A percentile compares a stretch with the other conserved stretches of the same genome.
Evolutionary conservation across 306 rosid genomes (phyloP).

Genomic region (Quercus variabilis): DNA sequence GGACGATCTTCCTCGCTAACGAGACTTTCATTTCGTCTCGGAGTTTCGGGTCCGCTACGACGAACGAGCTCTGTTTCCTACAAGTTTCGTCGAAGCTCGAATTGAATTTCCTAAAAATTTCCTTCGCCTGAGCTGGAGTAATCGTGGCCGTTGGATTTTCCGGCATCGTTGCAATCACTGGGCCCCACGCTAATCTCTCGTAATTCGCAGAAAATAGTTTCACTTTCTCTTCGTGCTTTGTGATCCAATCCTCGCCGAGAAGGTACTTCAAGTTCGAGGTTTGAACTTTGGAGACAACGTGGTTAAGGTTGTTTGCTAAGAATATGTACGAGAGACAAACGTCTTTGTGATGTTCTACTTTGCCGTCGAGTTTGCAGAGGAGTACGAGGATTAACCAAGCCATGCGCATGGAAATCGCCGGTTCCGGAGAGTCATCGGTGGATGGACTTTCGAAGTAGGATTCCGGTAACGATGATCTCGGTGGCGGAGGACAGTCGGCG

Average conservation of each 20-base stretch:
- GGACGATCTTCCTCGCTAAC: constrained; percentile 31
- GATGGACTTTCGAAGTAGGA: constrained; percentile 34
- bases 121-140: constrained; percentile 39
- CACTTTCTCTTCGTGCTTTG: constrained; percentile 43
- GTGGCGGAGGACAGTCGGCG: constrained; percentile 29
- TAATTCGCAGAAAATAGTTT: constrained; percentile 38
- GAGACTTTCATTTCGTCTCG: constrained; percentile 52
- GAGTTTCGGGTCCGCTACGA: constrained; percentile 37
- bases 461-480: constrained; percentile 27
- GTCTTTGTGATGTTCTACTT: constrained; percentile 55
- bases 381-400: constrained; percentile 62
- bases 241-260: constrained; percentile 63
- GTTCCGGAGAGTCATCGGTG: constrained; percentile 12
- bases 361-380: constrained; percentile 61
- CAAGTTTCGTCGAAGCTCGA: constrained; percentile 41
- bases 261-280: constrained; percentile 51
- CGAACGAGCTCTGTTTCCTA: constrained; percentile 39
- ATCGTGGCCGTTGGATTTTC: constrained; percentile 34
- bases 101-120: constrained; percentile 51
- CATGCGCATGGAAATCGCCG: constrained; percentile 28
- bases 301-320: constrained; percentile 57
- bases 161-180: constrained; percentile 48
- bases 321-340: constrained; percentile 50
- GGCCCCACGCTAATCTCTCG: constrained; percentile 54
- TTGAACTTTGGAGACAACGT: constrained; percentile 41